Conservation (phyloP, 768 basidiomycete genomes). For the Clitopilus passeckerianus region DNA sequence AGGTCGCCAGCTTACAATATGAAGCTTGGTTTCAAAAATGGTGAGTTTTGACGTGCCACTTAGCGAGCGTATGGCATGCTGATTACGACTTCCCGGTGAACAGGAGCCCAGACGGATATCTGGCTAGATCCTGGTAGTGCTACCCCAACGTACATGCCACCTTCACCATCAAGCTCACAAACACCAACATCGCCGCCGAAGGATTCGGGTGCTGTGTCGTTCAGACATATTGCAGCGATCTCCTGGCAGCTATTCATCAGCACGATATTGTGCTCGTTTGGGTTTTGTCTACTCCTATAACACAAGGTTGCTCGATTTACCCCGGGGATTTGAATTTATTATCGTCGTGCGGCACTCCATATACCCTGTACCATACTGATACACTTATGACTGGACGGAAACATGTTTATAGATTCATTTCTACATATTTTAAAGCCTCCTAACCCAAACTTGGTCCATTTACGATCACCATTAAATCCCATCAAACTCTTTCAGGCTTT, state of each 20-base stretch:
- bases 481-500: too few species aligned
- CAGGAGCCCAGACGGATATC: slow-evolving; percentile 42
- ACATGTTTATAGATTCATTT: too few species aligned
- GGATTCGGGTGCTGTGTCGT: background rate
- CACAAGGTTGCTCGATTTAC: too few species aligned
- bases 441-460: too few species aligned
- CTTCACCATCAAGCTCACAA: background rate
- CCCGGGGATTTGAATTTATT: too few species aligned
- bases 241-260: background rate
- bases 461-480: too few species aligned
- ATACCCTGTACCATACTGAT: too few species aligned
- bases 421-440: too few species aligned
- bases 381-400: too few species aligned
- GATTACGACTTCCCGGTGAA: background rate
- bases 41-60: slow-evolving; percentile 19
- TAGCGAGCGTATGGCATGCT: background rate
- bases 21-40: slow-evolving; percentile 43
- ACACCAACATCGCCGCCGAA: background rate
- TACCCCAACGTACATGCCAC: background rate
- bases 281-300: background rate
- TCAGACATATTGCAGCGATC: background rate
- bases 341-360: too few species aligned
- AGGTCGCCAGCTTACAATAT: slow-evolving; percentile 46
- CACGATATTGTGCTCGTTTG: background rate
- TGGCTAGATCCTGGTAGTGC: slow-evolving; percentile 13